Conservation (phyloP, 208 protist species). For the Leishmania lainsoni region DNA sequence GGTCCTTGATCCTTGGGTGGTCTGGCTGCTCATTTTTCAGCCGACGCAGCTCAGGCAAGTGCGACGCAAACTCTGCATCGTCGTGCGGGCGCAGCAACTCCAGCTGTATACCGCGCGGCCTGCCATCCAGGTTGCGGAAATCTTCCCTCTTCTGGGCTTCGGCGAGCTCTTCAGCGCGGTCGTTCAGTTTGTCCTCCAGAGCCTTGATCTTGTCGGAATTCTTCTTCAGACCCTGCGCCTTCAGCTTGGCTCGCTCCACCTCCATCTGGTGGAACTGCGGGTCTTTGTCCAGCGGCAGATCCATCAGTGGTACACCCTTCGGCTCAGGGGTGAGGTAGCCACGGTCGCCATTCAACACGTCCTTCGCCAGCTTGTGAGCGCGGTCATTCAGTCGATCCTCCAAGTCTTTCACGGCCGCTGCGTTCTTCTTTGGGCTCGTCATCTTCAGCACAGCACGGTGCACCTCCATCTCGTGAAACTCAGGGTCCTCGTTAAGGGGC, state of each 20-base stretch:
- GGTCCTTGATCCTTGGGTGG: slow-evolving; percentile 45
- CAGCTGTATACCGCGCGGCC: slow-evolving; percentile 64
- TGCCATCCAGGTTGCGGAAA: slow-evolving; percentile 50
- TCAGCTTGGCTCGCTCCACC: slow-evolving; percentile 73
- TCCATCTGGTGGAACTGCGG: slow-evolving; percentile 65
- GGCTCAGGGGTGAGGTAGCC: slow-evolving; percentile 68
- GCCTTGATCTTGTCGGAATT: slow-evolving; percentile 55
- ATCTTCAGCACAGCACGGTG: slow-evolving; percentile 57
- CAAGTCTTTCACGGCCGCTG: slow-evolving; percentile 50
- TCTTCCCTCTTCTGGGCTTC: slow-evolving; percentile 61
- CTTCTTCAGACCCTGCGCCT: slow-evolving; percentile 56
- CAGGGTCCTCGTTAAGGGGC: slow-evolving; percentile 66
- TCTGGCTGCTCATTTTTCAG: slow-evolving; percentile 67
- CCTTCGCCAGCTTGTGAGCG: slow-evolving; percentile 68
- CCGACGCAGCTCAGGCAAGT: slow-evolving; percentile 63
- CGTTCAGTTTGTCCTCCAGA: slow-evolving; percentile 71
- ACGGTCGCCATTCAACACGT: slow-evolving; percentile 55
- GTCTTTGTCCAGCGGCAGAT: slow-evolving; percentile 74
- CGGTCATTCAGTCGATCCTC: slow-evolving; percentile 62
- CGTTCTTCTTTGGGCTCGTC: slow-evolving; percentile 59
- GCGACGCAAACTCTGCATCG: slow-evolving; percentile 56
- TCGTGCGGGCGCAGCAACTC: slow-evolving; percentile 59
- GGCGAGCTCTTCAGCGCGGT: slow-evolving; percentile 60
- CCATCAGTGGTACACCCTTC: slow-evolving; percentile 60
- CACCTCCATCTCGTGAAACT: slow-evolving; percentile 78